Percentiles rank a stretch among this genome's conserved stretches.
Conservation (phyloP, 768 basidiomycete species). For the Psilocybe subaeruginosa region DNA sequence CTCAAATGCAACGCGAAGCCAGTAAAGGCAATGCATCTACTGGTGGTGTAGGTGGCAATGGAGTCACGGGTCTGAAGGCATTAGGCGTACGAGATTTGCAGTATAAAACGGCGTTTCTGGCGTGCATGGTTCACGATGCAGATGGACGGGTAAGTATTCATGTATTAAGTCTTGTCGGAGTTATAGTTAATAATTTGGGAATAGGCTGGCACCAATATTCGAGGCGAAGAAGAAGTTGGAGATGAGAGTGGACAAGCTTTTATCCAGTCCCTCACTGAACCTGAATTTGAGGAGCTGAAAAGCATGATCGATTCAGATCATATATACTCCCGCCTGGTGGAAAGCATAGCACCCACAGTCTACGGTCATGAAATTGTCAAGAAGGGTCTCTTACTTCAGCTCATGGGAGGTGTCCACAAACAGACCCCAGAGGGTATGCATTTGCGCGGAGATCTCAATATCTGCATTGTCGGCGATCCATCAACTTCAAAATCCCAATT, state of each 20-base stretch:
- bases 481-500: constrained; percentile 99
- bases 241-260: constrained; percentile 84
- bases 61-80: constrained; percentile 93
- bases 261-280: constrained; percentile 86
- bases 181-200: constrained; percentile 9
- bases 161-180: not conserved
- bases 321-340: constrained; percentile 92
- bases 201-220: constrained; percentile 84
- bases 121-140: constrained; percentile 94
- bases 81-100: constrained; percentile 94
- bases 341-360: constrained; percentile 96
- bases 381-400: constrained; percentile 92
- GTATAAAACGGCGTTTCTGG: constrained; percentile 98
- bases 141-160: constrained; percentile 75
- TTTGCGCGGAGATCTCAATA: constrained; percentile 97
- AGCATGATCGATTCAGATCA: constrained; percentile 93
- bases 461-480: constrained; percentile 97
- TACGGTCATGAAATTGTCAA: constrained; percentile 99
- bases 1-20: constrained; percentile 88
- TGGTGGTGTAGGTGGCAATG: constrained; percentile 70
- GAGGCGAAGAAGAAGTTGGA: constrained; percentile 84
- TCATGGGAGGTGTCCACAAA: constrained; percentile 99
- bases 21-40: constrained; percentile 62
- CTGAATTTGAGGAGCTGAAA: constrained; percentile 94
- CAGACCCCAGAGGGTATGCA: constrained; percentile 96